Evolutionary conservation across 1,284 basidiomycete genomes (phyloP).

Genomic region (Inonotus obliquus): DNA sequence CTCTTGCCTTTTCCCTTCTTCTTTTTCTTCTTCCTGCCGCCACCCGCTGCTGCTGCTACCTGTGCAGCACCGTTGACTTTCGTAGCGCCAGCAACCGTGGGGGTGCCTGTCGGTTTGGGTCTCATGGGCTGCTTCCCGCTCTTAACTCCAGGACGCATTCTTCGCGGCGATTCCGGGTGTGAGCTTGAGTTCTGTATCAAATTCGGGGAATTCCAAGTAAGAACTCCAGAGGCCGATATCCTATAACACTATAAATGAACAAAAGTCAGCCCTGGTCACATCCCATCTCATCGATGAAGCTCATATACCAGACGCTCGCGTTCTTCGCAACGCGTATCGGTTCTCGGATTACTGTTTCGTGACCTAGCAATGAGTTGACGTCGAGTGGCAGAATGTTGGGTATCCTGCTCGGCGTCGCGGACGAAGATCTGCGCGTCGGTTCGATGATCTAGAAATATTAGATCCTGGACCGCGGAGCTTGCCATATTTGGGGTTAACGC

Average conservation of each 20-base stretch:
- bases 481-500: neutral
- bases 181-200: neutral
- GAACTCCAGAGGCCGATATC: neutral
- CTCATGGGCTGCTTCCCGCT: neutral
- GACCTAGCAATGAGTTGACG: neutral
- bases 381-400: neutral
- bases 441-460: neutral
- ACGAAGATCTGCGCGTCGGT: constrained; percentile 1
- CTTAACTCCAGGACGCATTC: constrained; percentile 2
- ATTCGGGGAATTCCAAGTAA: neutral
- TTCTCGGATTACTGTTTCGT: neutral
- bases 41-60: neutral
- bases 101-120: neutral
- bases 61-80: neutral
- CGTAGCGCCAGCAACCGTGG: neutral
- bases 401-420: neutral
- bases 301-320: neutral
- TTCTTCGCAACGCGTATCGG: neutral
- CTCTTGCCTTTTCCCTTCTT: constrained; percentile 39
- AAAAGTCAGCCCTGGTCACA: neutral
- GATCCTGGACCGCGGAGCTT: neutral
- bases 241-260: neutral
- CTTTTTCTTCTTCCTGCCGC: constrained; percentile 43
- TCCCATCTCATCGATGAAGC: neutral
- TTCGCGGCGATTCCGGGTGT: neutral